Base-by-base conservation (phyloP, 2,329 filamentous ascomycete genomes). In the Diplodia intermedia region DNA sequence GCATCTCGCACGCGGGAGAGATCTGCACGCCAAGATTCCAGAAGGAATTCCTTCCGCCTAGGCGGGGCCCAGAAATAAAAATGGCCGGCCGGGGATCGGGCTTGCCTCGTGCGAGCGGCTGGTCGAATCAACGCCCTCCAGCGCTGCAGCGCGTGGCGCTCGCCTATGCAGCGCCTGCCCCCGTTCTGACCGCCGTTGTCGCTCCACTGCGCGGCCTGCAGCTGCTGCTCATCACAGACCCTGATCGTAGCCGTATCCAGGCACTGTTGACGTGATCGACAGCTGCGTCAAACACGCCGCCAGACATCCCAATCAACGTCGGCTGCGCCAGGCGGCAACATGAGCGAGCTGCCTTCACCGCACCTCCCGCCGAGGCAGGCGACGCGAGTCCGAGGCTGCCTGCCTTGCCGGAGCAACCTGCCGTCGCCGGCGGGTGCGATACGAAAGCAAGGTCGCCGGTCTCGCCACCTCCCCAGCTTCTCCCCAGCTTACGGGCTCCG, bases 21-120 rank as follows among this genome's bases (percentile, higher is more conserved):
- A 63, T 63, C 60, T 63, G 60, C 60, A 63, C 18, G 60, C 60
- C 60, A 63, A 63, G 60, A 63, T 63, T 63, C 60, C 60, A 63
- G 60, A 63, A 63, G 60, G 60, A 63, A 52, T 63, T 63, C 60
- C 60, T 63, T 63, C 43, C 60, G 60, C 31, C 47, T 31, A 12
- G 43, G 60, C 60, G 60, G 60, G 57, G 20, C 60, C 60, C 43
- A 63, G 60, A 63, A 63, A 33, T 49, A 50, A 62, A 63, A 38
- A 52, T 63, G 36, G 33, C 60, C 60, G 47, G 47, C 18, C 60
- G 43, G 26, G 43, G 38, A 62, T 62, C 57, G 57, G 56, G 14
- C 54, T 20, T 20, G 20, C 11, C 36, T 60, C 55, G 55, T 38
- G 55, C 43, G 55, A 43, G 20, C 4, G 33, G 33, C 36, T 29